Conservation (phyloP, 441 rosid species). For the Sinapis alba region DNA sequence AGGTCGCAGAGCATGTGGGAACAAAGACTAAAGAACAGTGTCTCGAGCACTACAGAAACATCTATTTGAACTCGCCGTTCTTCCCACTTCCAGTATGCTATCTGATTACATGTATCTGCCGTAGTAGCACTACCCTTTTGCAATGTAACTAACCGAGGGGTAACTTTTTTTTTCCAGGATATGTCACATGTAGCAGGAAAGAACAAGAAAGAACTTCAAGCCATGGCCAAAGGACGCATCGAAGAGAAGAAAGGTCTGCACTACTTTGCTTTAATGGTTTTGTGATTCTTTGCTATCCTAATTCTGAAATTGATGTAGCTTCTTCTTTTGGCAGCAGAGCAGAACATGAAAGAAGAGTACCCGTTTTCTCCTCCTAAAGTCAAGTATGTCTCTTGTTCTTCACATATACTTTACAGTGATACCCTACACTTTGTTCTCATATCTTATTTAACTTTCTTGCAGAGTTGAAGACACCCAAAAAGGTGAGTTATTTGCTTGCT, state of each 20-base stretch:
- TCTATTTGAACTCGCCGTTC: constrained; percentile 77
- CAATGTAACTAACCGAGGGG: not conserved
- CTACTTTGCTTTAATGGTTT: constrained; percentile 10
- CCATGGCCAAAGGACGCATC: constrained; percentile 87
- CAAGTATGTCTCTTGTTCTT: constrained; percentile 58
- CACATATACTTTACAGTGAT: constrained; percentile 24
- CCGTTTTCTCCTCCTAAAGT: constrained; percentile 83
- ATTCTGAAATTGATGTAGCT: constrained; percentile 37
- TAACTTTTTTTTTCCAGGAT: constrained; percentile 47
- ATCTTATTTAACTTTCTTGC: constrained; percentile 38
- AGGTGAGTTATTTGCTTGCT: constrained; percentile 54
- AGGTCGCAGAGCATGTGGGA: constrained; percentile 96
- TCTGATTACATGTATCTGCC: constrained; percentile 19
- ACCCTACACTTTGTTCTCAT: constrained; percentile 29
- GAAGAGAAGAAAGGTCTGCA: constrained; percentile 87
- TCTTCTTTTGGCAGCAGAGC: constrained; percentile 58
- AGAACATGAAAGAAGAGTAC: constrained; percentile 74
- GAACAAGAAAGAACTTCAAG: constrained; percentile 93
- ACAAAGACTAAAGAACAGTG: constrained; percentile 91
- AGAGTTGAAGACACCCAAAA: constrained; percentile 81
- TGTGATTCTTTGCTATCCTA: constrained; percentile 4
- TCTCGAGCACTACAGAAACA: constrained; percentile 74
- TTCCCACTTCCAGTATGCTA: constrained; percentile 90
- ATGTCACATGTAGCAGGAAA: constrained; percentile 95
- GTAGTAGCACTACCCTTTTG: constrained; percentile 4